Conservation (phyloP, 495 filamentous ascomycete species). For the Polyplosphaeria fusca region DNA sequence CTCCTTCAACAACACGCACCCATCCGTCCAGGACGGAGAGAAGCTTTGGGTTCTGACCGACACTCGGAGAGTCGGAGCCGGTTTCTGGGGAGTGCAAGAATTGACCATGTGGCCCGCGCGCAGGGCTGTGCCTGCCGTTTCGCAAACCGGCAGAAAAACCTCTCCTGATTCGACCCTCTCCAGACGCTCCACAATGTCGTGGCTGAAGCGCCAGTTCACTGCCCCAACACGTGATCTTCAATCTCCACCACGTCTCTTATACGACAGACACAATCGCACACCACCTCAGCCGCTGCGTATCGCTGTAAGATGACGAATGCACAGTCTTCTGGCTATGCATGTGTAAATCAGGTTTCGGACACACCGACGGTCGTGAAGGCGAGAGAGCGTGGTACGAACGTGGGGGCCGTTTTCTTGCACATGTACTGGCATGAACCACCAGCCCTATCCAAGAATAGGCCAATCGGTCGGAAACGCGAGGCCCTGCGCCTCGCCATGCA, state of each 20-base stretch:
- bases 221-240: neutral
- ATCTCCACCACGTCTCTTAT: neutral
- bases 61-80: conserved; percentile 1
- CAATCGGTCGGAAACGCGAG: neutral
- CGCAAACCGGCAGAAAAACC: conserved; percentile 21
- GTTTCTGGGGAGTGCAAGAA: conserved; percentile 4
- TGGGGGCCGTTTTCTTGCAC: neutral
- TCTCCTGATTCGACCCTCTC: no score
- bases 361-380: neutral
- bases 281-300: no score
- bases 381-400: neutral
- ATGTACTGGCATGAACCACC: no score
- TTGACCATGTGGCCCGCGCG: neutral
- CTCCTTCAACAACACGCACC: neutral
- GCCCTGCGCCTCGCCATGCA: neutral
- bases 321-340: neutral
- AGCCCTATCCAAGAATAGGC: neutral
- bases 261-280: neutral
- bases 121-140: conserved; percentile 18
- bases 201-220: neutral
- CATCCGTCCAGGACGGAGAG: neutral
- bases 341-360: neutral
- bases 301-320: neutral
- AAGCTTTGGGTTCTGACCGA: neutral
- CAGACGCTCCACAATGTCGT: no score